Conservation (phyloP, 2,329 filamentous ascomycete genomes). For the Colletotrichum paranaense region DNA sequence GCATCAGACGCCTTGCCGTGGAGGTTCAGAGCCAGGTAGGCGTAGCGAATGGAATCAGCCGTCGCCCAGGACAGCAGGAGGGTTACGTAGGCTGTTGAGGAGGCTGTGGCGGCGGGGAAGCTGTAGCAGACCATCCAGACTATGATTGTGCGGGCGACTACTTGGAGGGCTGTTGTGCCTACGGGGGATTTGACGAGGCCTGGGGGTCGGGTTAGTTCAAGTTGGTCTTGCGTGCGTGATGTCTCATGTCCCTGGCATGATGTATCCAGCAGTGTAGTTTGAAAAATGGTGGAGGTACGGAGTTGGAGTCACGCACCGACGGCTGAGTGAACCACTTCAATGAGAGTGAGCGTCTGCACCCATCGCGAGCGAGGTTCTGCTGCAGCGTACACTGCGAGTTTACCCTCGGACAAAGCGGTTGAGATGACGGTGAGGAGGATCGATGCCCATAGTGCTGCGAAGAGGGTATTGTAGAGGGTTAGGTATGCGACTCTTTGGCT, state of each 20-base stretch:
- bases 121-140: conserved; percentile 85
- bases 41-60: conserved; percentile 93
- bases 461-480: conserved; percentile 85
- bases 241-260: no score
- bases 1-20: conserved; percentile 69
- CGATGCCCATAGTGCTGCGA: conserved; percentile 80
- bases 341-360: conserved; percentile 84
- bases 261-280: no score
- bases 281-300: no score
- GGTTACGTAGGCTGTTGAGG: conserved; percentile 69
- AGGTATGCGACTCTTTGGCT: conserved; percentile 68
- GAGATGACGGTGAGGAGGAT: conserved; percentile 76
- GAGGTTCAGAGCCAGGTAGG: conserved; percentile 85
- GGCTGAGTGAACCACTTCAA: conserved; percentile 87
- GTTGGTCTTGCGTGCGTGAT: background rate
- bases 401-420: conserved; percentile 62
- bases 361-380: conserved; percentile 76
- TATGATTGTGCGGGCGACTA: conserved; percentile 85
- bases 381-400: conserved; percentile 65
- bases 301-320: conserved; percentile 63
- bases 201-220: conserved; percentile 45
- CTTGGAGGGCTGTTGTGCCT: conserved; percentile 89
- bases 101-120: conserved; percentile 74
- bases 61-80: conserved; percentile 90
- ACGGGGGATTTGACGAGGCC: conserved; percentile 88